phyloP scores from a whole-genome alignment of 805 yeast species.

The Spathaspora sp. region DNA sequence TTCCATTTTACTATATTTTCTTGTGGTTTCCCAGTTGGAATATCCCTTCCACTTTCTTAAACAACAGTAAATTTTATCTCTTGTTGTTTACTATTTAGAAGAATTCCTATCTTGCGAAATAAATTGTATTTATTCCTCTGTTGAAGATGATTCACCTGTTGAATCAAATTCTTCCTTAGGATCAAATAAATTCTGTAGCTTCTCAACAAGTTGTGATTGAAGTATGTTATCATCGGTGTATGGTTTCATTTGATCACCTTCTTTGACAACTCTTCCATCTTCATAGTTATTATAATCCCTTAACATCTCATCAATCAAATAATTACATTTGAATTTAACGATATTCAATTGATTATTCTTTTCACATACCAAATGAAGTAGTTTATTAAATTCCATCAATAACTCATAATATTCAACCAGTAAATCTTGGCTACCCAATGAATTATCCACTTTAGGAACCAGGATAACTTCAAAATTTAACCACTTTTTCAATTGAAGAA shows the following conservation, averaged over 20 bases:
- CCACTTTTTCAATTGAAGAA: not conserved
- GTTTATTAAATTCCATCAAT: slow-evolving; percentile 11
- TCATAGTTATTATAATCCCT: not conserved
- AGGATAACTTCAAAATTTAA: not conserved
- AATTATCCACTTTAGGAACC: slow-evolving; percentile 2
- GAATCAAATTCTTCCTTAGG: slow-evolving; percentile 9
- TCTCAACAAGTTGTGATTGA: not conserved
- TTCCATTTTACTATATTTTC: not conserved
- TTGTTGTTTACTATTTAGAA: not conserved
- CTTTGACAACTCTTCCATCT: not conserved
- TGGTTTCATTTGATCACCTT: no score
- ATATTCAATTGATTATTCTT: slow-evolving; percentile 13
- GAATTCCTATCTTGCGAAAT: not conserved
- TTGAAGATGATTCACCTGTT: slow-evolving; percentile 1
- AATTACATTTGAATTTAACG: slow-evolving; percentile 10
- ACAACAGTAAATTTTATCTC: not conserved
- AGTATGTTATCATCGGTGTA: not conserved
- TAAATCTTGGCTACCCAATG: slow-evolving; percentile 1
- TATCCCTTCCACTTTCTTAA: not conserved
- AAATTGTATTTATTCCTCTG: not conserved
- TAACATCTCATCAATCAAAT: not conserved
- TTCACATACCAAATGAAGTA: slow-evolving; percentile 8
- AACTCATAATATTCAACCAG: slow-evolving; percentile 12
- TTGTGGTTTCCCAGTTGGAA: not conserved
- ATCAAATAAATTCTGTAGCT: slow-evolving; percentile 4